Percentiles rank a stretch among this genome's conserved stretches.
These are phyloP conservation scores for Incumbomyces lentus DNA, from an alignment of 2,329 filamentous ascomycete genomes.

Conservation along the genomic window DNA sequence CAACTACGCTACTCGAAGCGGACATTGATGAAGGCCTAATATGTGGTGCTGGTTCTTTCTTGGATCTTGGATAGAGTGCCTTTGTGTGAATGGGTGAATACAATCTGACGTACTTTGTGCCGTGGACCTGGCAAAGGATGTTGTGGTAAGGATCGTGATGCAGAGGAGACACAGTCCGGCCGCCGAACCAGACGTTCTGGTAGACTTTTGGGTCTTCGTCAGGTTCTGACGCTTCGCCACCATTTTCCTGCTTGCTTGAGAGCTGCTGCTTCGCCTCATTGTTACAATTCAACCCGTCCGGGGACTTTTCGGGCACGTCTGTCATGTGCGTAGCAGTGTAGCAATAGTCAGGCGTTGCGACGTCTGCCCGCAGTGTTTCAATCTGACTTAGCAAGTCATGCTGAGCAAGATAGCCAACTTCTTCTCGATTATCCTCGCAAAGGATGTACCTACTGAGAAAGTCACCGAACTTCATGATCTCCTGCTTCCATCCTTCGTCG, in stretches of 20 bases:
- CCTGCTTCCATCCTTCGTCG: conserved; percentile 73
- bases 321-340: conserved; percentile 56
- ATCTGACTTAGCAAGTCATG: conserved; percentile 80
- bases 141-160: conserved; percentile 95
- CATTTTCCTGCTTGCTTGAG: conserved; percentile 7
- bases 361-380: conserved; percentile 63
- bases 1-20: too few species aligned
- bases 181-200: conserved; percentile 89
- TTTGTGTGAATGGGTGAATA: conserved; percentile 59
- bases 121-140: conserved; percentile 78
- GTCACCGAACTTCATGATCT: conserved; percentile 61
- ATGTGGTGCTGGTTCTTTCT: conserved; percentile 21
- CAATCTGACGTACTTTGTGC: conserved; percentile 80
- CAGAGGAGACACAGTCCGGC: conserved; percentile 80
- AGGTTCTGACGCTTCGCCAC: conserved; percentile 14
- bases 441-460: conserved; percentile 58
- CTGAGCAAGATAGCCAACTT: conserved; percentile 76
- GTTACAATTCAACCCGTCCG: conserved; percentile 24
- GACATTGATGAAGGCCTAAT: not conserved
- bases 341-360: conserved; percentile 74
- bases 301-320: conserved; percentile 39
- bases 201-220: conserved; percentile 33
- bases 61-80: conserved; percentile 50
- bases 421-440: conserved; percentile 19
- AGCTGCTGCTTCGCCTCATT: conserved; percentile 4